These are phyloP conservation scores for Amaranthus tricolor DNA, from an alignment of 179 eudicot species.

Conservation along the genomic window DNA sequence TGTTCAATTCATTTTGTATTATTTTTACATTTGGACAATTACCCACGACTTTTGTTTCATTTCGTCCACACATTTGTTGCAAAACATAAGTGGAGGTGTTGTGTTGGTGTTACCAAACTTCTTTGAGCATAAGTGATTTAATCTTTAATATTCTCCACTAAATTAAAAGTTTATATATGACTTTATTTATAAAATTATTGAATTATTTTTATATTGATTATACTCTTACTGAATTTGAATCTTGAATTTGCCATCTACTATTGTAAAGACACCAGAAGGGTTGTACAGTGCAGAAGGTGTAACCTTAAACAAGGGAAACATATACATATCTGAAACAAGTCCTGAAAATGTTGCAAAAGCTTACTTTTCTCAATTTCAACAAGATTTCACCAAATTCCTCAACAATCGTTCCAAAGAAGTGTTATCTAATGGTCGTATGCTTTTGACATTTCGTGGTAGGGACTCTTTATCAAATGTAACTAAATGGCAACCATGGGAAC, in stretches of 20 bases:
- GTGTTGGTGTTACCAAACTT: too few species aligned
- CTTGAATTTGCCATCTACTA: neutral
- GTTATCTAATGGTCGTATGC: slow-evolving; percentile 28
- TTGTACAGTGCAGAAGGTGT: slow-evolving; percentile 17
- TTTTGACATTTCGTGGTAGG: slow-evolving; percentile 40
- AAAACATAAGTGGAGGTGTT: too few species aligned
- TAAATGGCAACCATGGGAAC: slow-evolving; percentile 33
- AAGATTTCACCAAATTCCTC: slow-evolving; percentile 30
- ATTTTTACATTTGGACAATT: too few species aligned
- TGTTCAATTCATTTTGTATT: too few species aligned
- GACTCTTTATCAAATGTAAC: slow-evolving; percentile 20
- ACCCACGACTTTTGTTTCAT: too few species aligned
- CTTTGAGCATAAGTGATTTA: too few species aligned
- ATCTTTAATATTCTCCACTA: too few species aligned
- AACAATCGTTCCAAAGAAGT: slow-evolving; percentile 34
- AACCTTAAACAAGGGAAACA: slow-evolving; percentile 27
- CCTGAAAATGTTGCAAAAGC: slow-evolving; percentile 28
- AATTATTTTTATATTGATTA: too few species aligned
- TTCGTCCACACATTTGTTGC: too few species aligned
- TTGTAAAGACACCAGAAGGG: slow-evolving; percentile 18
- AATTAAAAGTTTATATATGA: too few species aligned
- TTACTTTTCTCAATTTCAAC: slow-evolving; percentile 31
- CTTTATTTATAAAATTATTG: too few species aligned
- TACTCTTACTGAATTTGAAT: neutral
- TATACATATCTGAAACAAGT: slow-evolving; percentile 31